Evolutionary conservation across 169 alveolate genomes (phyloP), one percentile per base, ranked within the genome.

Genomic region (Theileria sp.): DNA sequence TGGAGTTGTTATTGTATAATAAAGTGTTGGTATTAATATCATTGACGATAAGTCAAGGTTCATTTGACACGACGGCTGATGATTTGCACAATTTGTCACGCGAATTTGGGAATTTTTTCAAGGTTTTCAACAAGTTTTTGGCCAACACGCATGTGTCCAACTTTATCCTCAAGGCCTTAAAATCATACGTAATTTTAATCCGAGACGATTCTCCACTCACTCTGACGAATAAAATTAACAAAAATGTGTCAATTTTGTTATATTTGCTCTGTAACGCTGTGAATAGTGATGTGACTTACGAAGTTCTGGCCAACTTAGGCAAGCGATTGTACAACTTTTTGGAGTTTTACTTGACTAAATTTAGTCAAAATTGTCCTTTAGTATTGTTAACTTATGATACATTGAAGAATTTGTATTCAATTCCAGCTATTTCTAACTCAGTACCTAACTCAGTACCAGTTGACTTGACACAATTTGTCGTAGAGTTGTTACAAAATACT

Each of bases 201-300:
- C 5, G 72, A 6, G 72, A 64, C 1, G 72, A 64, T 7, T n/a
- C 72, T 5, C 72, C 72, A 1, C 72, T 0, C 6, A 1, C 13
- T 0, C 21, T 64, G 9, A 64, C 32, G 51, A 64, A 64, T 30
- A 64, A 64, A 64, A 64, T 64, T 7, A 64, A 21, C 15, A 64
- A 64, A 64, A 64, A 64, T 26, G 72, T 64, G 8, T 64, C 72
- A 64, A 32, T 64, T n/a, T 30, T 64, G 13, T 19, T 64, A 64
- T 10, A 64, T 34, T 19, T 64, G 19, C 17, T 64, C 1, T 64
- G 72, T 30, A 64, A 30, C 17, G 23, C 72, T 3, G 0, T 64
- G 6, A 4, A 1, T 3, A 64, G 49, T 0, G 72, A 64, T n/a
- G 10, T 3, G 23, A 23, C 7, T 3, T 7, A 26, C 25, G 26